Evolutionary conservation across 1,284 basidiomycete species (phyloP), one percentile per base, ranked within the genome.

Genomic region (Coniferiporia sulphurascens): DNA sequence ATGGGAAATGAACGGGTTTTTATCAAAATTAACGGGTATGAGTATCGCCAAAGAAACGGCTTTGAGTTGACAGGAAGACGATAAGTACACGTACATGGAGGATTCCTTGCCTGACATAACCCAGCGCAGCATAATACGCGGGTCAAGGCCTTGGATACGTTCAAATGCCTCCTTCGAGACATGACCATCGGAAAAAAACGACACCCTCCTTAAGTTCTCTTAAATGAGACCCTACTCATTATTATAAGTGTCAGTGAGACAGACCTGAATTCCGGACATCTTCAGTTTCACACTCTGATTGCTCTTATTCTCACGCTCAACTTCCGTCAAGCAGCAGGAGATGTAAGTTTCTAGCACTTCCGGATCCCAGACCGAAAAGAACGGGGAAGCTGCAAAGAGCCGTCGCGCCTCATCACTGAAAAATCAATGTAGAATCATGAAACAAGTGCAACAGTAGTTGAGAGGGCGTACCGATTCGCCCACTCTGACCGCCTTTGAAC

Each of bases 351-450:
- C 73, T 36, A 96, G 78, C 3, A 85, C 85, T 0, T 76, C 79
- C 0, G 83, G 80, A 67, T 94, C 78, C 92, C 93, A 95, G 0
- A 76, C 72, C 4, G 70, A 65, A 70, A 93, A 95, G 77, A 93
- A 95, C 0, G 85, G 79, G 12, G 77, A 82, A 35, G 77, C 71
- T 36, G 73, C 66, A 65, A 93, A 83, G 0, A 72, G 70, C 17
- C 68, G 66, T 2, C 78, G 68, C 0, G 90, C 93, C 59, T 85
- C 86, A 49, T 84, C 80, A 45, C 89, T 87, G 13, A n/a, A 6
- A 43, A 43, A 52, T 43, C 22, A 15, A 15, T 6, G 12, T 13
- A 27, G 7, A 15, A n/a, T 27, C 46, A 41, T 27, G 4, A 57
- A 49, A 17, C 21, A 17, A 9, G 41, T 34, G 46, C 6, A 27